Base-by-base conservation (phyloP, 306 rosid genomes). In the Cicer chorassanicum region DNA sequence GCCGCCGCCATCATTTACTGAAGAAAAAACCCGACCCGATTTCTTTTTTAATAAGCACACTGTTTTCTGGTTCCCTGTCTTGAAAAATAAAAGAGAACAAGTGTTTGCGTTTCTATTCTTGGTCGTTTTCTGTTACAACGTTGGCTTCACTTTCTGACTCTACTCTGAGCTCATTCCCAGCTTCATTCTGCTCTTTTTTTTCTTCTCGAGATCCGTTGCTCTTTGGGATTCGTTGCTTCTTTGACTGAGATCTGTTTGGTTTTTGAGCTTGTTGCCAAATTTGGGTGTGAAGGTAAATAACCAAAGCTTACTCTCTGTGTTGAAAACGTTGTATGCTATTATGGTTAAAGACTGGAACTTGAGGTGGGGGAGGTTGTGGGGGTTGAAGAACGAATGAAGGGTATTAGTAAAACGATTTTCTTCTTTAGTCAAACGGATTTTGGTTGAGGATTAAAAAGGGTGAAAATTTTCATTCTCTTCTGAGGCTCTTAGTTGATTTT, bases 371-470 rank as follows among this genome's bases (percentile, higher is more conserved):
- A 78, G 86, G 83, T 78, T 80, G 72, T 78, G 79, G 56, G 86
- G 88, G 63, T 77, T 74, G 70, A 72, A 72, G 85, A 62, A 74
- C 86, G 86, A 82, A 88, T 90, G 98, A 93, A 88, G 95, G 84
- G 87, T 70, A 80, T 72, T 73, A 79, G 82, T 49, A 85, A 80
- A 77, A 79, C 67, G 56, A 64, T 76, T 61, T 77, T 83, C 16
- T 85, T 89, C 59, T 87, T 81, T 49, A 70, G 86, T 75, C 87
- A 87, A 64, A 85, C 86, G 75, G 93, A 93, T 78, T 88, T 91
- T 82, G 92, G 93, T 79, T 89, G 93, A 87, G 80, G 88, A 57
- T 83, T 82, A 42, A 8, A 39, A 18, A 54, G 38, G 68, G 82
- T 68, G 80, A 82, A 76, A 59, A 71, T 83, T 15, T 48, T 29